These are phyloP conservation scores for Spergularia bocconei DNA, from an alignment of 148 eudicot species.

Conservation along the genomic window DNA sequence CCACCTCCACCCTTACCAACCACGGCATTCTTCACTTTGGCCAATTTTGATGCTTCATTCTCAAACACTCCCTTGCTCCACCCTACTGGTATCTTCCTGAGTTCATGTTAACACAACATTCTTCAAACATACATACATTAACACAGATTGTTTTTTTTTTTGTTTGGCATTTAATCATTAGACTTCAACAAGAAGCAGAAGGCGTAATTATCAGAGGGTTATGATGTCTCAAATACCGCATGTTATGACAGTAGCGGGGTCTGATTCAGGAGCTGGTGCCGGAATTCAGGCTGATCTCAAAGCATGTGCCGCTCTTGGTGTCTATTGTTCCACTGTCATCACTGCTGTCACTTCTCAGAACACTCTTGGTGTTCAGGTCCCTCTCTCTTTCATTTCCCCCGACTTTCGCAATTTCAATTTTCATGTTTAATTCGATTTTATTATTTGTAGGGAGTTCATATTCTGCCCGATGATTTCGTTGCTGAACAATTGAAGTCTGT, in stretches of 20 bases:
- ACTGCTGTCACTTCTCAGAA: conserved; percentile 94
- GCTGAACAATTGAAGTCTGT: conserved; percentile 65
- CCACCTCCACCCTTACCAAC: too few relatives aligned
- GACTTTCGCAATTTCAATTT: too few relatives aligned
- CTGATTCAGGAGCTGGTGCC: conserved; percentile 95
- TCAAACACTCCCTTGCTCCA: too few relatives aligned
- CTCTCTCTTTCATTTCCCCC: background rate
- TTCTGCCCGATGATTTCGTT: conserved; percentile 61
- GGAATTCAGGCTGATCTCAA: conserved; percentile 93
- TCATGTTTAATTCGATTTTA: too few relatives aligned
- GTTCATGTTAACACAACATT: too few relatives aligned
- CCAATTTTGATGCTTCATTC: too few relatives aligned
- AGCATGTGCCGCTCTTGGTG: conserved; percentile 81
- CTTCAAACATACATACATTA: too few relatives aligned
- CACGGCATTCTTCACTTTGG: too few relatives aligned
- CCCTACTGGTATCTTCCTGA: too few relatives aligned
- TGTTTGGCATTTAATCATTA: background rate
- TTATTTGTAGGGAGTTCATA: conserved; percentile 55
- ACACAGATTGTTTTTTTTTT: too few relatives aligned
- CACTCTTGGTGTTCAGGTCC: conserved; percentile 91
- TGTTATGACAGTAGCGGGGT: conserved; percentile 86
- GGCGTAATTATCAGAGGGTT: background rate
- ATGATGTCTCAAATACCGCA: conserved; percentile 50
- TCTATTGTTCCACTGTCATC: conserved; percentile 91
- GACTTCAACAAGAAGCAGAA: background rate